These are phyloP conservation scores for Triangularia verruculosa DNA, from an alignment of 2,329 filamentous ascomycete genomes.

Conservation along the genomic window DNA sequence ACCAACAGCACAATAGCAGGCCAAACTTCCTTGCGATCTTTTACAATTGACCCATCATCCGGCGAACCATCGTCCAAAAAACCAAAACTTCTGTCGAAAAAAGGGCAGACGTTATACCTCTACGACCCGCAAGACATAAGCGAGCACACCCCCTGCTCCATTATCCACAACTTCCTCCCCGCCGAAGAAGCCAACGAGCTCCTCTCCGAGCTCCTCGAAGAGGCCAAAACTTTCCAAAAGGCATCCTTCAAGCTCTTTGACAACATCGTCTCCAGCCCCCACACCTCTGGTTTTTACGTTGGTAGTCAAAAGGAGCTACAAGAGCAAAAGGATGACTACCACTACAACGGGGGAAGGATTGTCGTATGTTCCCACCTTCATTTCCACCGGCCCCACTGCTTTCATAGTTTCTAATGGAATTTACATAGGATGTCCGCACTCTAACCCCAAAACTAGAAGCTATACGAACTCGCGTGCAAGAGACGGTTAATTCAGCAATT, in stretches of 20 bases:
- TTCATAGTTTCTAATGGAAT: not conserved
- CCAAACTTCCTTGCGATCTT: constrained; percentile 62
- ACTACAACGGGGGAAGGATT: constrained; percentile 78
- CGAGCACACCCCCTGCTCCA: constrained; percentile 80
- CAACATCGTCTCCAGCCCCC: constrained; percentile 77
- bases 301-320: constrained; percentile 67
- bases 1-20: constrained; percentile 43
- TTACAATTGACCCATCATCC: constrained; percentile 34
- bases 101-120: constrained; percentile 67
- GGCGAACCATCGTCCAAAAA: constrained; percentile 38
- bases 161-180: constrained; percentile 88
- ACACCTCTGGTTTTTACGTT: constrained; percentile 81
- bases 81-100: constrained; percentile 9
- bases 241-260: constrained; percentile 85
- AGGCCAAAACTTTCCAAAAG: constrained; percentile 67
- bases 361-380: constrained; percentile 43
- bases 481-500: constrained; percentile 77
- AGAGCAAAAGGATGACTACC: constrained; percentile 73
- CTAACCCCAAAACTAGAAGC: constrained; percentile 71
- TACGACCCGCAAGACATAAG: constrained; percentile 80
- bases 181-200: constrained; percentile 68
- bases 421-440: constrained; percentile 64
- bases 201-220: constrained; percentile 70
- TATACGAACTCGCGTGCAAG: constrained; percentile 67
- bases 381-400: not conserved